These are phyloP conservation scores for Beverwykella pulmonaria DNA, from an alignment of 495 filamentous ascomycete genomes.

Conservation along the genomic window DNA sequence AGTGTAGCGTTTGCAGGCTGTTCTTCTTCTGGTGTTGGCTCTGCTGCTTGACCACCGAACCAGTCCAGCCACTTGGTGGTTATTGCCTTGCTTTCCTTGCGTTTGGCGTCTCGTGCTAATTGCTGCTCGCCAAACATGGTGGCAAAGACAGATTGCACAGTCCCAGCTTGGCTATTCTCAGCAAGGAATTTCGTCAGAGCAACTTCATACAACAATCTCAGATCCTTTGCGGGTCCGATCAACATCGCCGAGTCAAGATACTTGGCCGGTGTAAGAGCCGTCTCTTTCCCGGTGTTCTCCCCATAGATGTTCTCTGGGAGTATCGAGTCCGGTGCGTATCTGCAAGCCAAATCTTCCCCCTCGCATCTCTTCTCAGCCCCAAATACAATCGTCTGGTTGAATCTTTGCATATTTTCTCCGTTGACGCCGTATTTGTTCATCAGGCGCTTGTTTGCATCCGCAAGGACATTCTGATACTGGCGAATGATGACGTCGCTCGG, in stretches of 20 bases:
- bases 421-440: conserved; percentile 48
- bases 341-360: conserved; percentile 55
- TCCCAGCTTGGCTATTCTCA: conserved; percentile 22
- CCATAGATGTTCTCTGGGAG: conserved; percentile 63
- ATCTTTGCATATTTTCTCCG: conserved; percentile 46
- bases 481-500: conserved; percentile 61
- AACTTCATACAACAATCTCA: conserved; percentile 36
- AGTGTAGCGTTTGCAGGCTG: conserved; percentile 7
- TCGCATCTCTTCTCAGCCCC: conserved; percentile 62
- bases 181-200: conserved; percentile 35
- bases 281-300: conserved; percentile 54
- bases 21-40: neutral
- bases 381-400: conserved; percentile 62
- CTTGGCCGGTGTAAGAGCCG: conserved; percentile 50
- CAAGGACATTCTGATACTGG: conserved; percentile 56
- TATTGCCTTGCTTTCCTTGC: conserved; percentile 37
- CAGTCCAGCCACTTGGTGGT: conserved; percentile 50
- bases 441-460: conserved; percentile 55
- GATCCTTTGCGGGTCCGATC: conserved; percentile 42
- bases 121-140: conserved; percentile 44
- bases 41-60: conserved; percentile 34
- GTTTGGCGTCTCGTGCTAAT: conserved; percentile 24
- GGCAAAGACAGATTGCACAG: conserved; percentile 40
- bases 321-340: conserved; percentile 57
- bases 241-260: conserved; percentile 47